Evolutionary conservation across 768 basidiomycete species (phyloP).

Genomic region (Gloeopeniophorella convolvens): DNA sequence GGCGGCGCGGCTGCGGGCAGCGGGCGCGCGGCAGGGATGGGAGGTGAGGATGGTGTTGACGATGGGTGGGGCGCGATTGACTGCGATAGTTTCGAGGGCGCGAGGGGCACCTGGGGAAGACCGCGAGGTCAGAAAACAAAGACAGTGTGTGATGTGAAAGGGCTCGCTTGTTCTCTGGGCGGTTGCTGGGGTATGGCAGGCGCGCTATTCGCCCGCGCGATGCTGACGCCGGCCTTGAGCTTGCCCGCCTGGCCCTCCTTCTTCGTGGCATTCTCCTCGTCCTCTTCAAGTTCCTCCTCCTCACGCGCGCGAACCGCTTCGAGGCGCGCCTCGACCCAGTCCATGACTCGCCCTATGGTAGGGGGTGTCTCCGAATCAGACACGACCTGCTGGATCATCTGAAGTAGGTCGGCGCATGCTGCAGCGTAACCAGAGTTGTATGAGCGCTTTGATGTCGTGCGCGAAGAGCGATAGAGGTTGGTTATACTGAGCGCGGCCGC

Average conservation of each 20-base stretch:
- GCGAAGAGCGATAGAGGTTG: conserved; percentile 74
- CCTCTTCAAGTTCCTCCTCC: conserved; percentile 81
- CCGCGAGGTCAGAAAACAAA: conserved; percentile 1
- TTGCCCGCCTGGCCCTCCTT: conserved; percentile 25
- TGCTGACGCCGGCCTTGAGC: conserved; percentile 21
- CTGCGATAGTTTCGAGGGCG: conserved; percentile 27
- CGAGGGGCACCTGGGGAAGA: conserved; percentile 29
- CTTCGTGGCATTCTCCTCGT: conserved; percentile 52
- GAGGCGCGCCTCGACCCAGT: conserved; percentile 77
- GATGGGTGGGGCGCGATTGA: conserved; percentile 17
- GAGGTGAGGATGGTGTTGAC: conserved; percentile 28
- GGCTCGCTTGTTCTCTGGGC: conserved; percentile 19
- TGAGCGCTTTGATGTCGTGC: conserved; percentile 68
- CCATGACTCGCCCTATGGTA: conserved; percentile 73
- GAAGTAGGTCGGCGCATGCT: conserved; percentile 73
- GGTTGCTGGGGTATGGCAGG: conserved; percentile 19
- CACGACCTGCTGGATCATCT: conserved; percentile 79
- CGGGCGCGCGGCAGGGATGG: conserved; percentile 18
- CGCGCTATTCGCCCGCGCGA: conserved; percentile 21
- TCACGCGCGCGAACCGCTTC: conserved; percentile 69
- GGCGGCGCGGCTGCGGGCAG: conserved; percentile 15
- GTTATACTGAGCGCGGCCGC: conserved; percentile 82
- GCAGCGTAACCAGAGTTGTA: conserved; percentile 77
- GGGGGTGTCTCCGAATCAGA: conserved; percentile 42
- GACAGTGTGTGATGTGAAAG: conserved; percentile 20